These are phyloP conservation scores for Trichophyton mentagrophytes DNA, from an alignment of 2,329 filamentous ascomycete species.

Conservation along the genomic window DNA sequence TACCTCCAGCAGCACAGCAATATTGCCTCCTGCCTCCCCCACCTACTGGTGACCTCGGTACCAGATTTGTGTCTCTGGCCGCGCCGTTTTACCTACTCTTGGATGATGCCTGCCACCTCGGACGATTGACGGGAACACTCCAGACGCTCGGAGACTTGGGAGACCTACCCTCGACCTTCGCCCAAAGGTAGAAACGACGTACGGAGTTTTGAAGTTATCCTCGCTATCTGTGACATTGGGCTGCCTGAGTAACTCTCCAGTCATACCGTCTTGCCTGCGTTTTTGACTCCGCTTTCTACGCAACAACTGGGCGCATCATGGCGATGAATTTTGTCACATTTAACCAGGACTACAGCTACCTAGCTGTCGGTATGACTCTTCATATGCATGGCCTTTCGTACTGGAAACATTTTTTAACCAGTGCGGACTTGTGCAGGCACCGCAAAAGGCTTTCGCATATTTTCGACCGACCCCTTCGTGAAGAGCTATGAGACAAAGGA, in stretches of 20 bases:
- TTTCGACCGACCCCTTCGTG: slow-evolving; percentile 89
- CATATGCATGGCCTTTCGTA: slow-evolving; percentile 1
- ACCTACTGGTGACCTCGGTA: too few species aligned
- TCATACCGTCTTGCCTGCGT: background rate
- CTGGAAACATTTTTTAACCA: background rate
- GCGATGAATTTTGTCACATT: slow-evolving; percentile 96
- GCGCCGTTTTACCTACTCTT: too few species aligned
- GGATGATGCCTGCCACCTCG: background rate
- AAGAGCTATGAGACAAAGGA: slow-evolving; percentile 92
- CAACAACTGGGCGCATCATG: slow-evolving; percentile 37
- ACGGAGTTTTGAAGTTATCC: background rate
- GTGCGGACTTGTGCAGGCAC: slow-evolving; percentile 50
- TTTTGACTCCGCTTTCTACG: background rate
- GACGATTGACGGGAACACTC: background rate
- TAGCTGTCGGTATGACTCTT: slow-evolving; percentile 66
- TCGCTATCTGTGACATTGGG: too few species aligned
- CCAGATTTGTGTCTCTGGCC: too few species aligned
- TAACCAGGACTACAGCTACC: slow-evolving; percentile 96
- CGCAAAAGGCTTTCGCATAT: slow-evolving; percentile 87
- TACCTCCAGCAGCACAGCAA: too few species aligned
- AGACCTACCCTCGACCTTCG: background rate
- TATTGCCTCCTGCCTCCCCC: too few species aligned
- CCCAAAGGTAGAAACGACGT: background rate
- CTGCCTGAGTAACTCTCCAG: background rate
- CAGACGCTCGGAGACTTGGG: background rate